phyloP scores from a whole-genome alignment of 2,329 filamentous ascomycete genomes.

The Colletotrichum liriopes region DNA sequence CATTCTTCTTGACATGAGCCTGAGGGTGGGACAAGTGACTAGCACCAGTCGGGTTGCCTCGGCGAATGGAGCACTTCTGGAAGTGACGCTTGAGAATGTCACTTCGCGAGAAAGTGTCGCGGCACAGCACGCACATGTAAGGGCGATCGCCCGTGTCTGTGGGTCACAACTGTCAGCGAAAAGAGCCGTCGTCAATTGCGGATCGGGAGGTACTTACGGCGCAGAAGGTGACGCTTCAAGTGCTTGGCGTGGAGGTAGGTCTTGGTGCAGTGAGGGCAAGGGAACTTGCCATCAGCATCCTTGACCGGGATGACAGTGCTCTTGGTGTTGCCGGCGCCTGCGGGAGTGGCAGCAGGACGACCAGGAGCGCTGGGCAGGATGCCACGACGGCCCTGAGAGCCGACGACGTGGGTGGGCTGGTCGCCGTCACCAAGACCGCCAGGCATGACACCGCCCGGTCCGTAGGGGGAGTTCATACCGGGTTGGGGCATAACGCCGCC shows the following conservation, averaged over 20 bases:
- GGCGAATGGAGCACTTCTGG: constrained; percentile 97
- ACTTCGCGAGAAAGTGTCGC: constrained; percentile 97
- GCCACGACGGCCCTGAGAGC: constrained; percentile 92
- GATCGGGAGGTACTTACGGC: constrained; percentile 79
- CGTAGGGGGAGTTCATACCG: constrained; percentile 73
- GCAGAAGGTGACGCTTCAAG: constrained; percentile 93
- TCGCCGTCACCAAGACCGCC: constrained; percentile 71
- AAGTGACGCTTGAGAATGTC: constrained; percentile 99
- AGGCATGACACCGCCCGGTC: constrained; percentile 69
- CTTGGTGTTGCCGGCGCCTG: constrained; percentile 80
- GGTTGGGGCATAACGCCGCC: constrained; percentile 74
- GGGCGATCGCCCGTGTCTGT: constrained; percentile 96
- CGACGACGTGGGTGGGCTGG: constrained; percentile 91
- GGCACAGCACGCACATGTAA: constrained; percentile 98
- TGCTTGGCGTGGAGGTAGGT: constrained; percentile 98
- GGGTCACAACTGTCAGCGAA: constrained; percentile 34
- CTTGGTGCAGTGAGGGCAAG: constrained; percentile 98
- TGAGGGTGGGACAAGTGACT: constrained; percentile 95
- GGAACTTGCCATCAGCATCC: constrained; percentile 97
- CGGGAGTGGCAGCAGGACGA: constrained; percentile 81
- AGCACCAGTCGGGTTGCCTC: constrained; percentile 94
- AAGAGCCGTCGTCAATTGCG: constrained; percentile 28
- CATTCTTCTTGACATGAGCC: constrained; percentile 87
- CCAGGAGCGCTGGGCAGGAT: constrained; percentile 94
- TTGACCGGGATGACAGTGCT: constrained; percentile 90